Percentiles rank a stretch among this genome's conserved stretches.
Evolutionary conservation across 1,139 yeast species (phyloP).

Genomic region (Candida anutae): DNA sequence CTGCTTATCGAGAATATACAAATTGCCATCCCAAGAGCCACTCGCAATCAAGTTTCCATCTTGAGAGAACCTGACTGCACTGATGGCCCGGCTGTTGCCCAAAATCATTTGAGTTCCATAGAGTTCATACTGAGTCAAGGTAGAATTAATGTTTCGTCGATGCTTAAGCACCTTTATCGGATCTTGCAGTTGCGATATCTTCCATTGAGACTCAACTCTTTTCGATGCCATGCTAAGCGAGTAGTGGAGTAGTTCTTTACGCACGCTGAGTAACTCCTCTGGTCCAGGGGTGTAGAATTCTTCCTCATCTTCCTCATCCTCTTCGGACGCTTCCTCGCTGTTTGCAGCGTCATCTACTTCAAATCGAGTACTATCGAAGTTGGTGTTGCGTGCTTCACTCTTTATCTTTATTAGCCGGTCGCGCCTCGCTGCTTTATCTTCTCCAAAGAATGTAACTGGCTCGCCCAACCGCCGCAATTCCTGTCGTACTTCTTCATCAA

Average conservation of each 20-base stretch:
- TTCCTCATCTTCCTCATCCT: slow-evolving; percentile 26
- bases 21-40: slow-evolving; percentile 83
- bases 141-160: slow-evolving; percentile 38
- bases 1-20: slow-evolving; percentile 39
- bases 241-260: slow-evolving; percentile 42
- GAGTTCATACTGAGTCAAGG: slow-evolving; percentile 35
- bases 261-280: slow-evolving; percentile 43
- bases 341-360: slow-evolving; percentile 10
- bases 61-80: slow-evolving; percentile 45
- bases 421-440: slow-evolving; percentile 55
- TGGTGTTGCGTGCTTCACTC: slow-evolving; percentile 19
- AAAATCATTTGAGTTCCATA: slow-evolving; percentile 64
- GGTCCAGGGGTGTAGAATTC: slow-evolving; percentile 78
- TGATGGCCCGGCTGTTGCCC: slow-evolving; percentile 56
- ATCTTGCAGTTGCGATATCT: slow-evolving; percentile 14
- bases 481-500: slow-evolving; percentile 51
- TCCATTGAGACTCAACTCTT: slow-evolving; percentile 28
- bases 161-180: slow-evolving; percentile 24
- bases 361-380: slow-evolving; percentile 12
- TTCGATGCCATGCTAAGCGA: slow-evolving; percentile 41
- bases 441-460: slow-evolving; percentile 55
- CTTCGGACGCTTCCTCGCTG: slow-evolving; percentile 16
- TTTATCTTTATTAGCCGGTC: slow-evolving; percentile 36
- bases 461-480: slow-evolving; percentile 45
- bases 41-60: slow-evolving; percentile 37